Evolutionary conservation across 345 rosid genomes (phyloP), one percentile per base, ranked within the genome.

Genomic region (Rhizophora apiculata): DNA sequence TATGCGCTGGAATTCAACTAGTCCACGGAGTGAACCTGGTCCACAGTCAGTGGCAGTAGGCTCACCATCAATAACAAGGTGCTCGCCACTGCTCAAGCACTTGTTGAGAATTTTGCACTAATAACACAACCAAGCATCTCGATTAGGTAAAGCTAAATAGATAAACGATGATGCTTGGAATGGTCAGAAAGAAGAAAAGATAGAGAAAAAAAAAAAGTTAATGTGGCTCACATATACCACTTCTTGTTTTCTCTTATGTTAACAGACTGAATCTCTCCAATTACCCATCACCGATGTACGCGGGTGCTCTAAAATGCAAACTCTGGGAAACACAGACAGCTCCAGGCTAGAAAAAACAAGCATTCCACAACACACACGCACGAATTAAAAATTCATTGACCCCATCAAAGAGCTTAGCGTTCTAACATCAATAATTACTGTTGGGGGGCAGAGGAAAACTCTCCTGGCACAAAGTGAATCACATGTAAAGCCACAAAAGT

Each of bases 281-380:
- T 46, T 73, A 92, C 74, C 72, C 88, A 49, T 94, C 96, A 8
- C 93, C 96, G 21, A 85, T 20, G 73, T 85, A 88, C 60, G 88
- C 93, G 0, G 97, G 99, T 30, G 75, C 80, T 74, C 81, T 87
- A 78, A 89, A 95, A 76, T 85, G 85, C 86, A 89, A 78, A 80
- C 80, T 87, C 68, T 92, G 97, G 59, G 96, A 89, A 61, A 80
- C 88, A 72, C 92, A 90, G 20, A 92, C 72, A 37, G 96, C 96
- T 82, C 97, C 92, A 34, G 96, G 96, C 96, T 95, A 24, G 24
- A 24, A 24, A 11, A 6, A 24, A 3, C 18, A 9, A 0, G 2
- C 27, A n/a, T 21, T 22, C 27, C 27, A 7, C 5, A 0, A 22
- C 6, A 11, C 30, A 56, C 34, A 1, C 9, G 24, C 24, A 24